Base-by-base conservation (phyloP, 208 protist species). In the Acanthamoeba culbertsoni region DNA sequence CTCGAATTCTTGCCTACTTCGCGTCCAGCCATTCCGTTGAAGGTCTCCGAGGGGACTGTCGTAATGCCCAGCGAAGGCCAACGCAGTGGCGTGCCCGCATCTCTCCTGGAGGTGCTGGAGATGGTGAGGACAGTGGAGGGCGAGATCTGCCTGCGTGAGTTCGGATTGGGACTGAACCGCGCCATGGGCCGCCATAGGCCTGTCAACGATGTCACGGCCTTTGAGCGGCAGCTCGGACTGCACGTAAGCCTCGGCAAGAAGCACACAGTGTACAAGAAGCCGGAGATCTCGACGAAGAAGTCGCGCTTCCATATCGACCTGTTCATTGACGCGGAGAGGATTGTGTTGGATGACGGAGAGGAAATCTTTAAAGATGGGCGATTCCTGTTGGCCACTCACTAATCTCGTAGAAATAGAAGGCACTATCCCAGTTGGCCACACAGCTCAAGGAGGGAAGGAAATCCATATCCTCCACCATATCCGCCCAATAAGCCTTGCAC, bases 121-220 rank as follows among this genome's bases (percentile, higher is more conserved):
- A 95, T 98, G 14, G 97, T 98, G 59, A 95, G 97, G 2, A 96
- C 98, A 93, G 94, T 95, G 28, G 97, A 98, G 88, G 97, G 97
- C 16, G 86, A 65, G 91, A 97, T 97, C 95, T 97, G 96, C 84
- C 97, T 98, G 95, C 97, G 97, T 20, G 97, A 98, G 95, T 95
- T 98, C 46, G 97, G 97, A 46, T 97, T 98, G 79, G 97, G 97
- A 28, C 96, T 98, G 46, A 98, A 98, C 95, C 97, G 97, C n/a
- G 97, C 96, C 88, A 95, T 98, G 16, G 97, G 97, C 26, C 95
- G 93, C n/a, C 26, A 65, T 31, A 97, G 97, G 94, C 93, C 98
- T n/a, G 92, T 98, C 40, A 97, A 93, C 48, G 97, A 98, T 82
- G 97, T 98, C 46, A 98, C 97, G 31, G 97, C 97, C 35, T 98